Percentiles rank a stretch among this genome's conserved stretches.
Conservation (phyloP, 169 alveolate species). For the Plasmodium gallinaceum region DNA sequence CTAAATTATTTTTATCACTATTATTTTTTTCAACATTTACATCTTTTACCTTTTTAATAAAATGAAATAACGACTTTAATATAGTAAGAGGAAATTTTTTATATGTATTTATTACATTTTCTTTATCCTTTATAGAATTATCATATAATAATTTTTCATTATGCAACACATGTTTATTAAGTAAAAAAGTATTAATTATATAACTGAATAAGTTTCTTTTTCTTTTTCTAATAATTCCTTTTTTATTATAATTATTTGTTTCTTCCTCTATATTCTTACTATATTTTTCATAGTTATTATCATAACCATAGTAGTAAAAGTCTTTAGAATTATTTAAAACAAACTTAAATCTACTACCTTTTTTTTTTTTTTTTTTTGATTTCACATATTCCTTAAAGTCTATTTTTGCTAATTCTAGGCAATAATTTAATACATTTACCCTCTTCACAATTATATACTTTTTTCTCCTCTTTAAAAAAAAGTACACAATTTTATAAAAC, state of each 20-base stretch:
- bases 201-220: constrained; percentile 23
- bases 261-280: neutral
- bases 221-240: neutral
- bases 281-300: neutral
- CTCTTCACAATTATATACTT: constrained; percentile 18
- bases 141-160: constrained; percentile 36
- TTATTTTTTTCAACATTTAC: neutral
- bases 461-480: constrained; percentile 9
- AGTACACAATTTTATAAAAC: constrained; percentile 32
- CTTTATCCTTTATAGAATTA: neutral
- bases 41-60: neutral
- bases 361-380: constrained; percentile 18
- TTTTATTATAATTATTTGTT: neutral
- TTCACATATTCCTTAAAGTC: constrained; percentile 39
- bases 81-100: neutral
- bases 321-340: neutral
- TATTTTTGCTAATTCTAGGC: constrained; percentile 48
- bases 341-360: constrained; percentile 43
- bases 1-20: too few relatives aligned
- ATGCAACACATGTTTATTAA: constrained; percentile 36
- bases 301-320: neutral
- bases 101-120: neutral
- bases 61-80: neutral
- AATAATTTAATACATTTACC: constrained; percentile 24
- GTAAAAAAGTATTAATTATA: constrained; percentile 13